Base-by-base conservation (phyloP, 2,329 filamentous ascomycete species). In the Aspergillus flavus region DNA sequence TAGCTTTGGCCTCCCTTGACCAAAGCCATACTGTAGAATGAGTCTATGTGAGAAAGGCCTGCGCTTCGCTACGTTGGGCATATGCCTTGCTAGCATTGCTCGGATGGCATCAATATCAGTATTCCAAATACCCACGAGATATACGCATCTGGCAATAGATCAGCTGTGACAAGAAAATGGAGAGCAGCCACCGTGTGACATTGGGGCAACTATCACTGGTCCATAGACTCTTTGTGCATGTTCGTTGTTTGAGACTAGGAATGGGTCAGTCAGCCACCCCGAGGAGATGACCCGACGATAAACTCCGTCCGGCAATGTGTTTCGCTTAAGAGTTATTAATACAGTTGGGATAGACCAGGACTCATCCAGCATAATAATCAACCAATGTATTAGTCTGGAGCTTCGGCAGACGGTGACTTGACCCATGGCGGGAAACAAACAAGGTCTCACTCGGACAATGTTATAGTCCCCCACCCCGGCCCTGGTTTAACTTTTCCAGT, bases 251-350 rank as follows among this genome's bases (percentile, higher is more conserved):
- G 4, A n/a, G 57, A 34, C 6, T 34, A 19, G 45, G 26, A n/a
- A 28, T 10, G 45, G 36, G 16, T 23, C 45, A 52, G 28, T 16
- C 52, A 59, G 21, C 32, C 46, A 53, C 39, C 39, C 63, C 65
- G 65, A 67, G 45, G 46, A 67, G 64, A 67, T 67, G 64, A n/a
- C 30, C 65, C 65, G 65, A 59, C 12, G 26, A 61, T 34, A 64
- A 66, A 67, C 65, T 67, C 65, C 65, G 65, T 34, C 59, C 59
- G 58, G 19, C 23, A 50, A 32, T n/a, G 9, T 11, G 26, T 34
- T 34, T 45, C 34, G 26, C 56, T 58, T 53, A 58, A 53, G 59
- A 2, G 45, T 58, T 58, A 61, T 58, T 54, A 26, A 54, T 11
- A 54, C 36, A 36, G 19, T 21, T 54, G 26, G 7, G 7, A 32